Conservation (phyloP, 2,329 filamentous ascomycete genomes). For the Verticillium longisporum region DNA sequence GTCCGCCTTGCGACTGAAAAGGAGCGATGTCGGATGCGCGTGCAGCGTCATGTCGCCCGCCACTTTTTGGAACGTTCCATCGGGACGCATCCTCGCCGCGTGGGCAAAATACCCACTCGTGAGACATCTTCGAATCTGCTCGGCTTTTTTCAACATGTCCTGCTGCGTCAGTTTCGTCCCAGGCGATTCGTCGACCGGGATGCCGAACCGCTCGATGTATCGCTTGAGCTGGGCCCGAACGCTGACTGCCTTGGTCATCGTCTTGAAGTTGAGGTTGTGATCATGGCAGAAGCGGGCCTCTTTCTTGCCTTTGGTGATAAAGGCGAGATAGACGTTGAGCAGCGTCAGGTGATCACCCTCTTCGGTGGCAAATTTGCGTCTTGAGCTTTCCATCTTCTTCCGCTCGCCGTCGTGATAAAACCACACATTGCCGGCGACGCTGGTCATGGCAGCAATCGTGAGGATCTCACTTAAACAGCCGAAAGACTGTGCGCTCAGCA, state of each 20-base stretch:
- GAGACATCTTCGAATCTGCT: slow-evolving; percentile 77
- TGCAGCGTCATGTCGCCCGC: slow-evolving; percentile 70
- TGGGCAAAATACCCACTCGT: slow-evolving; percentile 90
- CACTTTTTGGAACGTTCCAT: slow-evolving; percentile 85
- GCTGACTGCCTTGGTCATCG: slow-evolving; percentile 73
- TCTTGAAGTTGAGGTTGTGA: slow-evolving; percentile 80
- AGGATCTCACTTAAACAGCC: slow-evolving; percentile 79
- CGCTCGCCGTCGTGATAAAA: slow-evolving; percentile 72
- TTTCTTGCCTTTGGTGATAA: slow-evolving; percentile 75
- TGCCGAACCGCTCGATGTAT: slow-evolving; percentile 79
- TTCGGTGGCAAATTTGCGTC: slow-evolving; percentile 79
- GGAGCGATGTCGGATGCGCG: slow-evolving; percentile 84
- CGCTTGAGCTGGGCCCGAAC: slow-evolving; percentile 81
- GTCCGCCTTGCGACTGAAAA: slow-evolving; percentile 95
- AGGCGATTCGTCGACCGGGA: slow-evolving; percentile 61
- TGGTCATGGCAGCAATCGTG: slow-evolving; percentile 91
- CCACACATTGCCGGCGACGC: slow-evolving; percentile 76
- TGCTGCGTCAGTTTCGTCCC: slow-evolving; percentile 14
- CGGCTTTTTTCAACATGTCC: slow-evolving; percentile 36
- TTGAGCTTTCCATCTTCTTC: slow-evolving; percentile 65
- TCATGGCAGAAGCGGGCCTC: slow-evolving; percentile 82
- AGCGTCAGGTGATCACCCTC: slow-evolving; percentile 93
- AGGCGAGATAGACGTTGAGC: slow-evolving; percentile 88
- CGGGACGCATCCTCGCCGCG: slow-evolving; percentile 86
- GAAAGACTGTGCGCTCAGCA: slow-evolving; percentile 70